These are phyloP conservation scores for Aspergillus brasiliensis DNA, from an alignment of 2,329 filamentous ascomycete species.

Conservation along the genomic window DNA sequence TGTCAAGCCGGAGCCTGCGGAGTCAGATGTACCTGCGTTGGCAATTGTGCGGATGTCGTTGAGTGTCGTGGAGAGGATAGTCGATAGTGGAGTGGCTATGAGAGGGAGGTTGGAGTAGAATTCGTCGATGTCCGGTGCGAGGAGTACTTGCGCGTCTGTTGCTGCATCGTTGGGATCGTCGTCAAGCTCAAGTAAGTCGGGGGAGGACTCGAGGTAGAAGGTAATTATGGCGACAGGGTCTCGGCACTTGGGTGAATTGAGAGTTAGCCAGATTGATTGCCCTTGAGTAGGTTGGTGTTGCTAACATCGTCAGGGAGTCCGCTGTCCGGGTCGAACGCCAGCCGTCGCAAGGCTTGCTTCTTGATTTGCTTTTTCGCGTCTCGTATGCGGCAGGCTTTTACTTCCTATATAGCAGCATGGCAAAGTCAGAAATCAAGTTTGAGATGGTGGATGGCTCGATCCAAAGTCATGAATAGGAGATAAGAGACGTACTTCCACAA, in stretches of 20 bases:
- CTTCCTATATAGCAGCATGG: constrained; percentile 29
- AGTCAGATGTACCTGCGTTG: constrained; percentile 17
- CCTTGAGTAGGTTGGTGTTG: background rate
- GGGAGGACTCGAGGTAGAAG: constrained; percentile 39
- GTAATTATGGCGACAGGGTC: constrained; percentile 39
- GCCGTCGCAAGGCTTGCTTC: constrained; percentile 31
- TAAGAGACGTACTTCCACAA: constrained; percentile 33
- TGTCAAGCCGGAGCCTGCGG: constrained; percentile 9
- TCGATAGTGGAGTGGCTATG: constrained; percentile 29
- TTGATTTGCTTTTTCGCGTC: constrained; percentile 38
- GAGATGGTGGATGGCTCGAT: background rate
- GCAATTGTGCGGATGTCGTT: constrained; percentile 31
- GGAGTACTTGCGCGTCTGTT: constrained; percentile 31
- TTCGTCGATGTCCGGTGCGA: constrained; percentile 37
- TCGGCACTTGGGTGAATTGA: constrained; percentile 29
- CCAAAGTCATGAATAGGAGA: background rate
- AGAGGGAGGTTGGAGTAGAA: constrained; percentile 36
- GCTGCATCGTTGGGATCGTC: constrained; percentile 20
- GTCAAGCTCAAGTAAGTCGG: constrained; percentile 24
- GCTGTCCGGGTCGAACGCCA: constrained; percentile 37
- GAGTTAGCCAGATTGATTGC: background rate
- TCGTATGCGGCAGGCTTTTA: constrained; percentile 36
- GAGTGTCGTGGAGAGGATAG: constrained; percentile 26
- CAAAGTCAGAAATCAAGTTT: background rate
- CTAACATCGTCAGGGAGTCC: constrained; percentile 39